Conservation (phyloP, 352 stramenopile species). For the Halophytophthora polymorphica region DNA sequence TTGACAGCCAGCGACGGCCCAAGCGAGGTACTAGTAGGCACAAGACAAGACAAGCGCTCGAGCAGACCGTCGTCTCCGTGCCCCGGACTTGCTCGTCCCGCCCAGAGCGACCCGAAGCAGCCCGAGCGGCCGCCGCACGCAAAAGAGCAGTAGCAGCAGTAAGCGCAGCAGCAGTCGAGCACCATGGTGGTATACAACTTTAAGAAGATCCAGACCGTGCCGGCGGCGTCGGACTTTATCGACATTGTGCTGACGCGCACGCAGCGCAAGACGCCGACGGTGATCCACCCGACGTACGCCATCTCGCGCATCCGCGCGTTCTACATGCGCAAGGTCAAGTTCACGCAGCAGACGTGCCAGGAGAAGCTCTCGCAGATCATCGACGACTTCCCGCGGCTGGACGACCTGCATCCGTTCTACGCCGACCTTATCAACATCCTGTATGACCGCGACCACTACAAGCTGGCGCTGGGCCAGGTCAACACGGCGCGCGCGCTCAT, state of each 20-base stretch:
- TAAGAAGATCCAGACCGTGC: conserved; percentile 98
- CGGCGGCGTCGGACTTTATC: conserved; percentile 96
- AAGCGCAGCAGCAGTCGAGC: background rate
- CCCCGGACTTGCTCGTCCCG: background rate
- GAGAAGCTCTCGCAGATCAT: conserved; percentile 98
- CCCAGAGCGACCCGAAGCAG: background rate
- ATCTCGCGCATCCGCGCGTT: conserved; percentile 96
- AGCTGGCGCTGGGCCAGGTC: conserved; percentile 98
- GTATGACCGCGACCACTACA: conserved; percentile 99
- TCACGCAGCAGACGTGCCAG: conserved; percentile 99
- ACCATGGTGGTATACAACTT: conserved; percentile 99
- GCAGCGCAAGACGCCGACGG: conserved; percentile 98
- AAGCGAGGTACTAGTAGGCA: too few species aligned
- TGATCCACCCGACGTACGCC: conserved; percentile 97
- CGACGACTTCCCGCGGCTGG: conserved; percentile 98
- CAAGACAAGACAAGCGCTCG: background rate
- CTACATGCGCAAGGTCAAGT: conserved; percentile 99
- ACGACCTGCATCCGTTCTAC: conserved; percentile 99
- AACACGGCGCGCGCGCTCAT: conserved; percentile 98
- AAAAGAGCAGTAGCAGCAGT: conserved; percentile 1
- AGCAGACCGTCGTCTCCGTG: background rate
- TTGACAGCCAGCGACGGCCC: background rate
- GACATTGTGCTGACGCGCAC: conserved; percentile 99
- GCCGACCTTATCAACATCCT: conserved; percentile 99
- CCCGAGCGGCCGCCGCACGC: background rate